These are phyloP conservation scores for Rhodotorula paludigena DNA, from an alignment of 768 basidiomycete species.

Conservation along the genomic window DNA sequence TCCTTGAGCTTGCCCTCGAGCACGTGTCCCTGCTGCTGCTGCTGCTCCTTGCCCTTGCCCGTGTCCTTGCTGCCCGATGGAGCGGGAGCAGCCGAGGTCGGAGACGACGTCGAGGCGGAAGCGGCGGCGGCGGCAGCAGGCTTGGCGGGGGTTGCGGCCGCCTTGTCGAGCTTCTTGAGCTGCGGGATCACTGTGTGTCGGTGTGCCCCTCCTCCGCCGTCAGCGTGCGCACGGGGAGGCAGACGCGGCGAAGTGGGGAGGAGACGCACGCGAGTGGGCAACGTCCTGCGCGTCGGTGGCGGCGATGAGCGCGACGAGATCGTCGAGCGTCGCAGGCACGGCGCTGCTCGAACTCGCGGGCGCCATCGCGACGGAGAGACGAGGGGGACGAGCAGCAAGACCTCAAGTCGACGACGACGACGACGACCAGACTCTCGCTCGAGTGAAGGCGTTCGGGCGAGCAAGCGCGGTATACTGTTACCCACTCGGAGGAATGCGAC, in stretches of 20 bases:
- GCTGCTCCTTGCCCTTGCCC: not conserved
- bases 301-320: slow-evolving; percentile 5
- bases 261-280: slow-evolving; percentile 1
- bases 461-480: too few relatives aligned
- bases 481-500: too few relatives aligned
- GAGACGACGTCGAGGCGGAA: not conserved
- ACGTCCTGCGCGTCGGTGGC: slow-evolving; percentile 1
- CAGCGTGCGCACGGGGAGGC: too few relatives aligned
- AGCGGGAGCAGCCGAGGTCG: slow-evolving; percentile 43
- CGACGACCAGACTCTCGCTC: too few relatives aligned
- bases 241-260: too few relatives aligned
- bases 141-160: slow-evolving; percentile 46
- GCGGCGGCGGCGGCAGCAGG: not conserved
- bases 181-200: slow-evolving; percentile 26
- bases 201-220: too few relatives aligned
- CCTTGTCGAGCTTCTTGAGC: slow-evolving; percentile 46
- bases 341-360: too few relatives aligned
- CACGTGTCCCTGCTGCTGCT: not conserved
- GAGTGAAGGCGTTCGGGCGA: too few relatives aligned
- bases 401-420: too few relatives aligned
- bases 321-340: slow-evolving; percentile 3
- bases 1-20: slow-evolving; percentile 48
- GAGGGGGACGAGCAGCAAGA: too few relatives aligned
- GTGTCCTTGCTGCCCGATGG: too few relatives aligned
- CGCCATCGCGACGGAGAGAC: not conserved